These are phyloP conservation scores for Fusarium circinatum DNA, from an alignment of 2,329 filamentous ascomycete genomes.

Conservation along the genomic window DNA sequence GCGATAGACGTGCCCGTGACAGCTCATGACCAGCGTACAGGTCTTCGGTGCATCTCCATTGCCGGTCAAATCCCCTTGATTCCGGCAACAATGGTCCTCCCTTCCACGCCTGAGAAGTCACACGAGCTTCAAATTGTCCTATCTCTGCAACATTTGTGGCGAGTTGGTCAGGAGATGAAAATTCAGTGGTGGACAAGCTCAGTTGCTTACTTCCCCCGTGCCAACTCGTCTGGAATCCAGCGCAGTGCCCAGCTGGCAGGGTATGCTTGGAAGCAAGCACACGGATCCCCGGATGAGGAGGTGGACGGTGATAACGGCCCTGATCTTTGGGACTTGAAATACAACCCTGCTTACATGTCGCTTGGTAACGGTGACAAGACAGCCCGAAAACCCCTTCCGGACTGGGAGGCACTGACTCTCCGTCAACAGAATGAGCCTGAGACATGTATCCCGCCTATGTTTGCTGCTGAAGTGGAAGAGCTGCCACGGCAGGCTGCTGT, in stretches of 20 bases:
- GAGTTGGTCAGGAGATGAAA: slow-evolving; percentile 77
- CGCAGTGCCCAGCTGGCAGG: slow-evolving; percentile 56
- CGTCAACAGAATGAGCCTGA: slow-evolving; percentile 50
- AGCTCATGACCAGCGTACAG: slow-evolving; percentile 15
- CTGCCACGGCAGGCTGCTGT: slow-evolving; percentile 79
- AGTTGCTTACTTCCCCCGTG: slow-evolving; percentile 75
- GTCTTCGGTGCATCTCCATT: slow-evolving; percentile 65
- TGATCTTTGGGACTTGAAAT: slow-evolving; percentile 76
- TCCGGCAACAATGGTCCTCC: slow-evolving; percentile 79
- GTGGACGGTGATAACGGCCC: slow-evolving; percentile 62
- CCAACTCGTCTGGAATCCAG: slow-evolving; percentile 42
- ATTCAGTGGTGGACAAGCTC: slow-evolving; percentile 80
- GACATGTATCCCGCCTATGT: slow-evolving; percentile 69
- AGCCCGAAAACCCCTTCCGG: slow-evolving; percentile 55
- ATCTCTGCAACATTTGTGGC: slow-evolving; percentile 88
- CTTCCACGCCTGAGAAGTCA: slow-evolving; percentile 49
- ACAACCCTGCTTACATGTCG: slow-evolving; percentile 62
- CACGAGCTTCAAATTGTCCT: slow-evolving; percentile 72
- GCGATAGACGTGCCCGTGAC: slow-evolving; percentile 68
- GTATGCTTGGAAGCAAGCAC: slow-evolving; percentile 59
- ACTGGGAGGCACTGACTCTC: slow-evolving; percentile 58
- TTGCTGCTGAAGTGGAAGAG: slow-evolving; percentile 78
- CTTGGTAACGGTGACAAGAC: slow-evolving; percentile 47
- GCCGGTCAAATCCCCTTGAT: slow-evolving; percentile 93
- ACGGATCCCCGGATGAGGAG: slow-evolving; percentile 55